Evolutionary conservation across 805 yeast genomes (phyloP).

Genomic region (Wickerhamomyces canadensis): DNA sequence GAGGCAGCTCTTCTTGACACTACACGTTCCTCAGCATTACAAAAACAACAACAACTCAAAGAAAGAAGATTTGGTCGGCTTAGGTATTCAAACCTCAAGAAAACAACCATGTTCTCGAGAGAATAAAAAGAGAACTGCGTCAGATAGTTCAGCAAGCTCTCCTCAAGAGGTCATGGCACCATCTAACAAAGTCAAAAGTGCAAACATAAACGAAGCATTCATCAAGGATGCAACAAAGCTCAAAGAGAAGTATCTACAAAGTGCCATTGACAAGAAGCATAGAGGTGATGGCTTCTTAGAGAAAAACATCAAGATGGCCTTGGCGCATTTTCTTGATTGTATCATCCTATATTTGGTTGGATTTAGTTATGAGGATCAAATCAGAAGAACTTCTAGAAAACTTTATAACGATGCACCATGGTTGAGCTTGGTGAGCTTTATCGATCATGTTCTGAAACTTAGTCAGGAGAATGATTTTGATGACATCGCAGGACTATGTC

Average conservation of each 20-base stretch:
- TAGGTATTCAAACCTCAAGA: slow-evolving; percentile 1
- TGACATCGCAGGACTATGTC: slow-evolving; percentile 12
- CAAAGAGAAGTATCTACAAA: slow-evolving; percentile 1
- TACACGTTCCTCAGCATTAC: slow-evolving; percentile 14
- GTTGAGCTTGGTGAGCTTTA: slow-evolving; percentile 12
- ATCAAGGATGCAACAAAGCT: not conserved
- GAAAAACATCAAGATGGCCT: slow-evolving; percentile 3
- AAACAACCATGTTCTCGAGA: too few relatives aligned
- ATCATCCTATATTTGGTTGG: slow-evolving; percentile 17
- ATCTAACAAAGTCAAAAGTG: too few relatives aligned
- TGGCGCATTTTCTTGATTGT: slow-evolving; percentile 14
- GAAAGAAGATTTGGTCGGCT: not conserved
- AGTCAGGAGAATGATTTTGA: slow-evolving; percentile 1
- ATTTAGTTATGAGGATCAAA: slow-evolving; percentile 18
- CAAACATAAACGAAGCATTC: not conserved
- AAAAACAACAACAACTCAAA: slow-evolving; percentile 3
- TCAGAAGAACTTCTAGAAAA: slow-evolving; percentile 10
- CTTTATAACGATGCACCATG: slow-evolving; percentile 11
- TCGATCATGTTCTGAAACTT: slow-evolving; percentile 9
- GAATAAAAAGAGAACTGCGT: not conserved
- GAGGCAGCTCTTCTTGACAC: slow-evolving; percentile 5
- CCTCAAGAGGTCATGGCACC: too few relatives aligned
- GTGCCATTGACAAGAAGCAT: slow-evolving; percentile 13
- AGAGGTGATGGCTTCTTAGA: slow-evolving; percentile 12
- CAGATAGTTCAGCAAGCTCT: too few relatives aligned